These are phyloP conservation scores for Kwoniella bestiolae DNA, from an alignment of 768 basidiomycete species.

Conservation along the genomic window DNA sequence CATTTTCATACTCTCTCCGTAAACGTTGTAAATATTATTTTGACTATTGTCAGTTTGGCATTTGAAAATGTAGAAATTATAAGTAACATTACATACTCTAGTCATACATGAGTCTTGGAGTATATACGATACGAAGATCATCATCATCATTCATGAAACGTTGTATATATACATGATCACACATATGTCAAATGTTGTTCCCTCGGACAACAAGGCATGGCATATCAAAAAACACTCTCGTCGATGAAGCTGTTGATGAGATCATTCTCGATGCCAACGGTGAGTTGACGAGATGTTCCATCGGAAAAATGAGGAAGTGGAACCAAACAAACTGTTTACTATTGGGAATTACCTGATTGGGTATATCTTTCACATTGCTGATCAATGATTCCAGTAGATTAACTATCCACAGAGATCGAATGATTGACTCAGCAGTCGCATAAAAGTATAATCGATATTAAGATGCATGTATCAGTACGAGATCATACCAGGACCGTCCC, in stretches of 20 bases:
- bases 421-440: slow-evolving; percentile 11
- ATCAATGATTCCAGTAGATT: too few relatives aligned
- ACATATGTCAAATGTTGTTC: too few relatives aligned
- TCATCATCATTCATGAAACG: slow-evolving; percentile 11
- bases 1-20: not conserved
- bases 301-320: not conserved
- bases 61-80: not conserved
- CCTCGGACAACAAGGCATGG: too few relatives aligned
- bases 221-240: too few relatives aligned
- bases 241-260: too few relatives aligned
- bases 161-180: slow-evolving; percentile 20
- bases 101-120: slow-evolving; percentile 1
- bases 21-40: not conserved
- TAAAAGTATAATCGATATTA: not conserved
- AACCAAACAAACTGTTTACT: slow-evolving; percentile 2
- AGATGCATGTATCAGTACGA: not conserved
- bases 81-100: not conserved
- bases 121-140: not conserved
- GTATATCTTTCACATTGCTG: slow-evolving; percentile 3
- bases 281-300: too few relatives aligned
- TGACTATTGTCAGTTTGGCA: not conserved
- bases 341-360: slow-evolving; percentile 5
- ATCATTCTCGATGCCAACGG: too few relatives aligned
- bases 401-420: not conserved
- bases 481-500: too few relatives aligned